Evolutionary conservation across 495 filamentous ascomycete species (phyloP), one percentile per base, ranked within the genome.

Genomic region (Hyaloscypha hepaticicola): DNA sequence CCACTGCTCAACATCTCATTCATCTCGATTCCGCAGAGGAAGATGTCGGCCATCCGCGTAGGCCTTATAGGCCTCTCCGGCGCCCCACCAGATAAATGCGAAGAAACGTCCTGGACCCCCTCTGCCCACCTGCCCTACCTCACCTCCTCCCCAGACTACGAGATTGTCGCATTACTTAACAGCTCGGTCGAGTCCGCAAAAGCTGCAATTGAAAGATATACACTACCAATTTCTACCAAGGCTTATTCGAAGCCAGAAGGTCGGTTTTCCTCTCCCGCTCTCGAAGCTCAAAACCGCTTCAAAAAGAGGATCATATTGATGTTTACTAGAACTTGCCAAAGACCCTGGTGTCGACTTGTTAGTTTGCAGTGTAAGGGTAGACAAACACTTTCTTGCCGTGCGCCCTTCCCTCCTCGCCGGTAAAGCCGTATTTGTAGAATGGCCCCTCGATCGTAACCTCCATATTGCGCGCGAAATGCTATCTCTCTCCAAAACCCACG

Each of bases 31-130:
- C 12, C 56, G 62, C 63, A n/a, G n/a, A n/a, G n/a, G n/a, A n/a
- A n/a, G 27, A 82, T 82, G 78, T 70, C 79, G 19, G 80, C 76
- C 29, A 81, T 86, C 66, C 79, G 83, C 64, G 69, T 85, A 33
- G 85, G 76, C 51, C 74, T 88, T 56, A 81, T 87, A 66, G 85
- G 85, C n/a, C 84, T 86, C 72, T 84, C 82, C 16, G 63, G 73
- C 28, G 53, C 61, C 16, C 70, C 51, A 14, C 28, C 52, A 25
- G 56, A 26, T 14, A 22, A 58, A 25, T 60, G 71, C 8, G 69
- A 61, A 24, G 69, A 65, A 3, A 63, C 77, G 19, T 58, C 62
- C n/a, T 84, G 82, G 83, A 77, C 80, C 2, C 68, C 69, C 9
- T 55, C 34, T 11, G 78, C 79, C 4, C 86, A 87, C 67, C 75